Conservation (phyloP, 2,329 filamentous ascomycete genomes). For the Coniochaeta sp. region DNA sequence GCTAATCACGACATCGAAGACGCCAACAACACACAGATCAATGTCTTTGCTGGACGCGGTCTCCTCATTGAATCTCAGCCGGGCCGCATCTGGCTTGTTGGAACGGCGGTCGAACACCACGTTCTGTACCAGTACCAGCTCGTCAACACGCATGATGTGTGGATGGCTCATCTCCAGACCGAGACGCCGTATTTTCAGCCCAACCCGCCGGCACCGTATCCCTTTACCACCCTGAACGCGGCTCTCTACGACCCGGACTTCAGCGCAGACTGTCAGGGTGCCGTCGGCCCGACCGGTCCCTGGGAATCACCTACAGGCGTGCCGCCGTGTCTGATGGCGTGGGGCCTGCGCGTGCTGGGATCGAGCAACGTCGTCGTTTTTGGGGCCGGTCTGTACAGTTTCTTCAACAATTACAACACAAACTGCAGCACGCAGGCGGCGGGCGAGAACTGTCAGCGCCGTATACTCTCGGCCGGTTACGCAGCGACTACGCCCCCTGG, state of each 20-base stretch:
- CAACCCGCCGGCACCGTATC: constrained; percentile 49
- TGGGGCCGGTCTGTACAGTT: constrained; percentile 59
- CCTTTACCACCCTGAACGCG: constrained; percentile 37
- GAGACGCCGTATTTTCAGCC: constrained; percentile 69
- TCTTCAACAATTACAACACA: constrained; percentile 58
- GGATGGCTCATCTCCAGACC: constrained; percentile 58
- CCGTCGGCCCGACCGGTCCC: constrained; percentile 2
- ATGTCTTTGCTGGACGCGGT: constrained; percentile 41
- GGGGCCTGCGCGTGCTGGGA: constrained; percentile 55
- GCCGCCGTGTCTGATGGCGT: constrained; percentile 47
- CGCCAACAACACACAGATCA: constrained; percentile 33
- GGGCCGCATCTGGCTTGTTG: constrained; percentile 52
- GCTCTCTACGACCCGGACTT: constrained; percentile 43
- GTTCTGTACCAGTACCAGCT: constrained; percentile 65
- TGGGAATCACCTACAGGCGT: constrained; percentile 8
- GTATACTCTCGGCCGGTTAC: constrained; percentile 24
- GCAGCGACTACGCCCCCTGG: neutral
- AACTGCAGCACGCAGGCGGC: constrained; percentile 31
- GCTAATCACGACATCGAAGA: constrained; percentile 46
- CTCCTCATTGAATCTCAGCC: constrained; percentile 36
- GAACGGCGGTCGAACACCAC: constrained; percentile 59
- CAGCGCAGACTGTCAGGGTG: constrained; percentile 29
- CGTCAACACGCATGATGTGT: constrained; percentile 50
- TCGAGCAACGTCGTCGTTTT: constrained; percentile 48
- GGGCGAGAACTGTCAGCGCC: constrained; percentile 35